Evolutionary conservation across 768 basidiomycete genomes (phyloP), one percentile per base, ranked within the genome.

Genomic region (Suillus americanus): DNA sequence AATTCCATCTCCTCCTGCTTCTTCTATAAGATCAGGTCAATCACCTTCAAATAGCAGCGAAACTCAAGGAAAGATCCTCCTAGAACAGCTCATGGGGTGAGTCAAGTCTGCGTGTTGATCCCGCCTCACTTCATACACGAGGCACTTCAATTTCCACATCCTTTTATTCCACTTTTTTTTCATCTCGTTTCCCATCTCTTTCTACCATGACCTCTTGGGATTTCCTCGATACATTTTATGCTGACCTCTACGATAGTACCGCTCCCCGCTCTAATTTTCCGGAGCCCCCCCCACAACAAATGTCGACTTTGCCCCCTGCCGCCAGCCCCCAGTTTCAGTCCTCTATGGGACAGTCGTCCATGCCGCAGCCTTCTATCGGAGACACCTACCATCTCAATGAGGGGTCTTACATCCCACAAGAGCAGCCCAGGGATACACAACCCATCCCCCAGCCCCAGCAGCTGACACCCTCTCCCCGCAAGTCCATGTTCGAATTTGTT

Each of bases 51-150:
- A 82, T 66, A 73, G 13, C 64, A 86, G 82, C 69, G 89, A 91
- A 66, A 76, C 85, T 0, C 89, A 91, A 73, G 88, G 89, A 64
- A 91, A 92, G 78, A 80, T 87, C 65, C 74, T 94, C 68, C 77
- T 94, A 65, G 92, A 94, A 68, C 90, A 92, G 72, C 79, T 94
- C 65, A 91, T 94, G 87, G 89, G 90, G 92, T 94, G 73, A 78
- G 89, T 81, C 65, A 62, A 35, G 63, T 67, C n/a, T 50, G 62
- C 65, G 60, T 66, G 64, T 55, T 66, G 61, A 63, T 68, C 65
- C 37, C 67, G 61, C 66, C 73, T 74, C 75, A 67, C 73, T 72
- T 51, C 64, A 51, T 62, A 68, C 73, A 74, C 71, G 68, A 76
- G 71, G 73, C 72, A 4, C 55, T 50, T 14, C 9, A 40, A 40